A percentile compares a stretch with the other conserved stretches of the same genome.
Evolutionary conservation across 306 rosid genomes (phyloP).

Genomic region (Quillaja saponaria): DNA sequence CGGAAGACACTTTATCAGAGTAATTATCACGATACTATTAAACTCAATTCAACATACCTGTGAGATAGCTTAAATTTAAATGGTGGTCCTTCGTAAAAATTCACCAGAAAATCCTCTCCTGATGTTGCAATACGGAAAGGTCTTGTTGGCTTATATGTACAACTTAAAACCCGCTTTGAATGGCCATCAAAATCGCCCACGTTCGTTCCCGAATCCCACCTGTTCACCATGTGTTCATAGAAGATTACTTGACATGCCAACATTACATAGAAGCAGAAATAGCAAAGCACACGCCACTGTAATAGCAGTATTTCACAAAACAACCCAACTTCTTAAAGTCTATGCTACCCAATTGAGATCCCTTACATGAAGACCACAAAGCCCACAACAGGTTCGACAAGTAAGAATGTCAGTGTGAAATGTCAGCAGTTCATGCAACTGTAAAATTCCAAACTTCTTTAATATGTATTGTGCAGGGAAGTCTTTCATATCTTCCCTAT

Average conservation of each 20-base stretch:
- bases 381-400: too few relatives aligned
- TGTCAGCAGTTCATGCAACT: too few relatives aligned
- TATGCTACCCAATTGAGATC: too few relatives aligned
- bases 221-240: conserved; percentile 25
- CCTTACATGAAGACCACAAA: too few relatives aligned
- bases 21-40: not conserved
- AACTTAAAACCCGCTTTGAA: conserved; percentile 84
- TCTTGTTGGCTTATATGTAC: conserved; percentile 89
- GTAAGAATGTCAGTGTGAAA: too few relatives aligned
- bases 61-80: conserved; percentile 86
- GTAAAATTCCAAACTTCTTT: too few relatives aligned
- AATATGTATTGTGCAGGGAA: too few relatives aligned
- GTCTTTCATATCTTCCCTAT: too few relatives aligned
- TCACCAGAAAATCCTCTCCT: conserved; percentile 89
- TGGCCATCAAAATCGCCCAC: conserved; percentile 99
- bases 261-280: not conserved
- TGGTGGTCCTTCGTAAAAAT: conserved; percentile 95
- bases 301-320: too few relatives aligned
- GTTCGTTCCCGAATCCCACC: conserved; percentile 97
- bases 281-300: not conserved
- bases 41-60: conserved; percentile 48
- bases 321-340: too few relatives aligned
- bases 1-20: not conserved
- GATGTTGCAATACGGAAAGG: conserved; percentile 90
- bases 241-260: conserved; percentile 14